Percentiles rank a stretch among this genome's conserved stretches.
These are phyloP conservation scores for Symbiodinium natans DNA, from an alignment of 73 alveolate species.

Conservation along the genomic window DNA sequence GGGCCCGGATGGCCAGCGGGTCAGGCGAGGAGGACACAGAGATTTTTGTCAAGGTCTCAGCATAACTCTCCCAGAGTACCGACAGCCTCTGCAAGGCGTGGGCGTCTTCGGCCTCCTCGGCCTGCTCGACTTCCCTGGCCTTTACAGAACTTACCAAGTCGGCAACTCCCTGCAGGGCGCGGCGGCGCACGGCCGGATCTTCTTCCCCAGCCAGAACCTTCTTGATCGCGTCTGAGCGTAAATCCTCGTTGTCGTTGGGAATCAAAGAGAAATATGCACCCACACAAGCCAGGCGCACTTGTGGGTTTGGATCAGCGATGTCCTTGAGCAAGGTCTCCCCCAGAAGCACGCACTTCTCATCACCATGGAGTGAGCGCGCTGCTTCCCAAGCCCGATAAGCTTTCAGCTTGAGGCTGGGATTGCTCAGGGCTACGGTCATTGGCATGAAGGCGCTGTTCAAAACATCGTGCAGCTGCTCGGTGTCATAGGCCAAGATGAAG, in stretches of 20 bases:
- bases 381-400: constrained; percentile 34
- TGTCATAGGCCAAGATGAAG: constrained; percentile 33
- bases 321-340: constrained; percentile 74
- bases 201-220: not conserved
- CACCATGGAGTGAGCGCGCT: constrained; percentile 7
- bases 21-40: not conserved
- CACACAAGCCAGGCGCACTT: constrained; percentile 48
- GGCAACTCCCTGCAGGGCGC: constrained; percentile 15
- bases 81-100: not conserved
- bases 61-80: not conserved
- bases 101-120: not conserved
- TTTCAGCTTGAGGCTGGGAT: constrained; percentile 6
- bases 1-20: constrained; percentile 54
- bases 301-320: not conserved
- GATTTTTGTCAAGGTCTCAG: not conserved
- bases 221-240: not conserved
- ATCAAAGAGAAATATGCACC: not conserved
- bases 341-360: constrained; percentile 35
- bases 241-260: not conserved
- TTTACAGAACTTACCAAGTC: not conserved
- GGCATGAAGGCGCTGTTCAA: constrained; percentile 17
- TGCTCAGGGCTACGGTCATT: not conserved
- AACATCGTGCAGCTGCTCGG: not conserved
- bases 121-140: not conserved
- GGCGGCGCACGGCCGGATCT: not conserved